These are phyloP conservation scores for Cryphonectria japonica DNA, from an alignment of 2,329 filamentous ascomycete genomes.

Conservation along the genomic window DNA sequence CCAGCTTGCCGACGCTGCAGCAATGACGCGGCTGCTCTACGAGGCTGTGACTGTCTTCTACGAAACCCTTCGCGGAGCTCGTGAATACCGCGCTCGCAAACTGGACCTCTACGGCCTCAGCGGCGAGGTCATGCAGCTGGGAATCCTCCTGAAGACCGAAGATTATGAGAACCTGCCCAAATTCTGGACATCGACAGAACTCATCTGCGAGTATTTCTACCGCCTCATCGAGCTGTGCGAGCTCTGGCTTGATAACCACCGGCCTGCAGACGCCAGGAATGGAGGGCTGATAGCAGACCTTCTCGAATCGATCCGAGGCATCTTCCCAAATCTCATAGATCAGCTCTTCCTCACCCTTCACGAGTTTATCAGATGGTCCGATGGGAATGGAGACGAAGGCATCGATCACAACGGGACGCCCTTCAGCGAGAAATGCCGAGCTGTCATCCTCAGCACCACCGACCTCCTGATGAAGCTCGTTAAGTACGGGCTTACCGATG, in stretches of 20 bases:
- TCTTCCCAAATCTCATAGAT: conserved; percentile 57
- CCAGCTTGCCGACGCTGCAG: conserved; percentile 57
- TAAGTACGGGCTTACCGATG: conserved; percentile 59
- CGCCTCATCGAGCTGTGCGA: conserved; percentile 62
- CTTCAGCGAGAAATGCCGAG: conserved; percentile 54
- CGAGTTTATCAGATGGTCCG: conserved; percentile 57
- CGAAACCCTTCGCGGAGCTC: conserved; percentile 69
- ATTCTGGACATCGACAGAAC: conserved; percentile 81
- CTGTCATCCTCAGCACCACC: conserved; percentile 19
- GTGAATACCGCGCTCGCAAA: conserved; percentile 74
- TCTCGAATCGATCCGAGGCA: conserved; percentile 50
- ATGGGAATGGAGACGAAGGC: conserved; percentile 49
- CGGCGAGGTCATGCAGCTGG: conserved; percentile 66
- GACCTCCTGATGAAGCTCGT: conserved; percentile 58
- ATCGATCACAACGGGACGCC: conserved; percentile 51
- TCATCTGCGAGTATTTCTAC: conserved; percentile 64
- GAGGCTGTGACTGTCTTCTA: conserved; percentile 72
- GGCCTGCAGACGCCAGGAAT: conserved; percentile 33
- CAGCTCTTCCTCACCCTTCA: conserved; percentile 58
- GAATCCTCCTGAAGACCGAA: conserved; percentile 56
- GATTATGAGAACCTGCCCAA: conserved; percentile 73
- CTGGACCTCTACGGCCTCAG: conserved; percentile 73
- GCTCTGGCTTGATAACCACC: conserved; percentile 57
- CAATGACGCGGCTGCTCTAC: conserved; percentile 59
- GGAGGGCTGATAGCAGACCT: conserved; percentile 43